Evolutionary conservation across 208 protist species (phyloP).

Genomic region (Acanthamoeba healyi): DNA sequence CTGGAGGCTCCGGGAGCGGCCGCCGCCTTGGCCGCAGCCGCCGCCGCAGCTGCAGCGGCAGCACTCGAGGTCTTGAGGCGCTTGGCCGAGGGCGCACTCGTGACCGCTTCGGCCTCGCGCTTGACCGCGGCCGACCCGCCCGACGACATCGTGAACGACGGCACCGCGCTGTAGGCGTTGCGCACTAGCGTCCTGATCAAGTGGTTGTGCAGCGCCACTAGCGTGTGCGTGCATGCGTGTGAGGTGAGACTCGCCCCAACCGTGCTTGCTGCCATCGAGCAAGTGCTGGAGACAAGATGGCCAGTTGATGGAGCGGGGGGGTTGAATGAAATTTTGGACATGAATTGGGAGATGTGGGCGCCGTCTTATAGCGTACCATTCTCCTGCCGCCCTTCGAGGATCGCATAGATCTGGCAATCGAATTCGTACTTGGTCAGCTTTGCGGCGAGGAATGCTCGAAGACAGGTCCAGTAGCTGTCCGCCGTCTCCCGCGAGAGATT

Average conservation of each 20-base stretch:
- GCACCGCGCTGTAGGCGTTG: conserved; percentile 68
- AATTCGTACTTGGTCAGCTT: conserved; percentile 65
- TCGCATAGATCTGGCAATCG: conserved; percentile 47
- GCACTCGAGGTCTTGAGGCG: background rate
- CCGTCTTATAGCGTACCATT: too few species aligned
- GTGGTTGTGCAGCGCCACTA: conserved; percentile 63
- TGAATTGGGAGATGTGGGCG: background rate
- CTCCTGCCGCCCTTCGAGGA: conserved; percentile 9
- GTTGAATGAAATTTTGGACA: too few species aligned
- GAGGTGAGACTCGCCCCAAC: too few species aligned
- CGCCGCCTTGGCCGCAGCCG: background rate
- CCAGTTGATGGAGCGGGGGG: background rate
- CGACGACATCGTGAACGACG: conserved; percentile 27
- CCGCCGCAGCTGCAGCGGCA: background rate
- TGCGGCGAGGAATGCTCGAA: background rate
- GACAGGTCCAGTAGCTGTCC: conserved; percentile 18
- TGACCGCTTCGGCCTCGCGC: background rate
- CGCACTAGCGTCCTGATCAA: conserved; percentile 26
- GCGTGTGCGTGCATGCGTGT: too few species aligned
- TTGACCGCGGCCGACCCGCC: background rate
- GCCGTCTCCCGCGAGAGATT: background rate
- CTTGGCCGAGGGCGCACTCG: background rate
- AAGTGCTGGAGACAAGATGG: background rate
- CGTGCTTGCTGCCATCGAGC: background rate
- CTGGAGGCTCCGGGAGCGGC: background rate